Evolutionary conservation across 2,329 filamentous ascomycete species (phyloP), one percentile per base, ranked within the genome.

Genomic region (Claviceps africana): DNA sequence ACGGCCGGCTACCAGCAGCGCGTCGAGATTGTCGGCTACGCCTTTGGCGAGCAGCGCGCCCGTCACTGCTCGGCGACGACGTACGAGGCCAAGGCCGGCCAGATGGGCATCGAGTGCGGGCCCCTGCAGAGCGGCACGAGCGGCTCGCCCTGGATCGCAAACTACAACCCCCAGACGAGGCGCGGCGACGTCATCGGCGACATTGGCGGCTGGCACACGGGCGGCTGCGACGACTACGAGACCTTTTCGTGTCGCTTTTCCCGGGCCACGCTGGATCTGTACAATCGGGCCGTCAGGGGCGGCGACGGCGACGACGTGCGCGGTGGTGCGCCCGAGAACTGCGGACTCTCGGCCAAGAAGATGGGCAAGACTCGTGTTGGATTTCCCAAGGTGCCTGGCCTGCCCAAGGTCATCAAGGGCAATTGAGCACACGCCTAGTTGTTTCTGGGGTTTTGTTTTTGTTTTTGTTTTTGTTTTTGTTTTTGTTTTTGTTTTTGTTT

Each of bases 181-280:
- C 35, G 33, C 21, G 54, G 54, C 0, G 46, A 48, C 17, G 49
- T 55, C n/a, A 55, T 55, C 35, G 54, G 54, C 3, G 51, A 52
- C 30, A 48, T 54, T 13, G 54, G 54, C 42, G 54, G 54, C 30
- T 54, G 49, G 54, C 54, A 55, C 45, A 55, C 54, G 15, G 54
- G 54, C 28, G 54, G 54, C n/a, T 55, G 54, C 42, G 51, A 53
- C 35, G 47, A 53, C 43, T 50, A 53, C 33, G 51, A 53, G 51
- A 53, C 51, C 13, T 53, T 53, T 39, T 53, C 51, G 21, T 39
- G 47, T 48, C 47, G 40, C 8, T 53, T 53, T 43, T 53, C 51
- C 15, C 11, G 30, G 33, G 51, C 51, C 5, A 53, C 51, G n/a
- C 13, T 5, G 43, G 48, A 47, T 13, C 9, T 49, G 47, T 53